Base-by-base conservation (phyloP, 805 yeast species). In the fission yeast (Schizosaccharomyces pombe) region DNA sequence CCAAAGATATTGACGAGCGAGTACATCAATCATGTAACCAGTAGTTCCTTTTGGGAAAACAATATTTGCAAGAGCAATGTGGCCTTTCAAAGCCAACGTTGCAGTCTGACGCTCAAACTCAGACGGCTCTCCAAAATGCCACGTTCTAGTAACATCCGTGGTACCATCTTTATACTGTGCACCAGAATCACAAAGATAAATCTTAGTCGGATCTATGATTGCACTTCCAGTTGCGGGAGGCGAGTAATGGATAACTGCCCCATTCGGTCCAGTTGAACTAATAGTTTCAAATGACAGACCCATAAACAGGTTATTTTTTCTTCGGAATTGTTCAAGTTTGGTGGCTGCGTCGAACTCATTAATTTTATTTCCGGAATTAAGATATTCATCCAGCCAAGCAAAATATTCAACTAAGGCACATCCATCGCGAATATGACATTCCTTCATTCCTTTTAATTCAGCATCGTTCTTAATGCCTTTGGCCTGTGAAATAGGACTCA, bases 141-240 rank as follows among this genome's bases (percentile, higher is more conserved):
- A 67, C 0, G 96, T 85, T 61, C 98, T 74, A 0, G 98, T 91
- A 29, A 89, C 85, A 64, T 91, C 98, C 0, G 98, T 91, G 0
- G 98, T 91, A 9, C 98, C 98, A 62, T 87, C 95, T 24, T 54
- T 57, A 37, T 24, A 37, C 62, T 91, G 98, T 0, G 91, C 84
- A 3, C 98, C 98, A 1, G 94, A 77, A 65, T 91, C 98, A 57
- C 84, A 71, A 58, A 91, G 70, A 60, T 81, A 86, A 1, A 86
- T 75, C 56, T 80, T 75, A 22, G 74, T 66, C 6, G 81, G 79
- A 61, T 82, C 80, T 56, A 91, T 76, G 56, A 73, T 65, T 1
- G 81, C 69, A 55, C 76, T 74, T 19, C 75, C 71, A 11, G 74
- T 79, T 56, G 53, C 70, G 61, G 59, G 72, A 47, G 93, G 91